Evolutionary conservation across 2,329 filamentous ascomycete species (phyloP), one percentile per base, ranked within the genome.

Genomic region (Neurospora crassa): DNA sequence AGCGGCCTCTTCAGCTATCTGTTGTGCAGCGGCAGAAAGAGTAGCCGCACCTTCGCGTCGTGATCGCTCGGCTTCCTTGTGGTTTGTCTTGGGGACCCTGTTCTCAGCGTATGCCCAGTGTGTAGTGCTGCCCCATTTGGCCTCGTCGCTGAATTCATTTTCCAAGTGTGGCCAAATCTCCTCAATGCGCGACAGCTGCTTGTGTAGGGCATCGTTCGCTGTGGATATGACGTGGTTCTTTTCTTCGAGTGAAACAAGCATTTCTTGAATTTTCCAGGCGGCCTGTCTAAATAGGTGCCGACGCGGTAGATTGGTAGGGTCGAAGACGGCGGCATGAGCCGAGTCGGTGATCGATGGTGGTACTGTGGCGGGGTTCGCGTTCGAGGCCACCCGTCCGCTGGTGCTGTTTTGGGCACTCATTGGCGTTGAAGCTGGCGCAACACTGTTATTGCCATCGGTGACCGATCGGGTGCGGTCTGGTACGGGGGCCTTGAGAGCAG

Each of bases 51-150:
- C 92, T 78, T 97, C 94, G 74, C 93, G 89, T 72, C 93, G 87
- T 68, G 91, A 90, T 37, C 91, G 87, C 79, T 96, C 92, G 41
- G 90, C 89, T 67, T 89, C 86, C 34, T 88, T 89, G 18, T 84
- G 82, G 45, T 85, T 84, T n/a, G 86, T 83, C 76, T 86, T 87
- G 42, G 83, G 83, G 42, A 89, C 87, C 74, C 95, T 91, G 78
- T 93, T 93, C 76, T 95, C 92, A 24, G 92, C 92, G 79, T 98
- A 98, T 68, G 95, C 96, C 96, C 96, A 99, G 80, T 99, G 96
- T 69, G 89, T 92, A 72, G 90, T 87, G 81, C 94, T 98, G 69
- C 96, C 96, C 83, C 94, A 91, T 81, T 96, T 93, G 70, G 96
- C 93, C 81, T 98, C 94, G 73, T 97, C 94, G 81, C 93, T 97